Evolutionary conservation across 371 early-diverging fungal species (phyloP), one percentile per base, ranked within the genome.

Genomic region (Mortierella polycephala): DNA sequence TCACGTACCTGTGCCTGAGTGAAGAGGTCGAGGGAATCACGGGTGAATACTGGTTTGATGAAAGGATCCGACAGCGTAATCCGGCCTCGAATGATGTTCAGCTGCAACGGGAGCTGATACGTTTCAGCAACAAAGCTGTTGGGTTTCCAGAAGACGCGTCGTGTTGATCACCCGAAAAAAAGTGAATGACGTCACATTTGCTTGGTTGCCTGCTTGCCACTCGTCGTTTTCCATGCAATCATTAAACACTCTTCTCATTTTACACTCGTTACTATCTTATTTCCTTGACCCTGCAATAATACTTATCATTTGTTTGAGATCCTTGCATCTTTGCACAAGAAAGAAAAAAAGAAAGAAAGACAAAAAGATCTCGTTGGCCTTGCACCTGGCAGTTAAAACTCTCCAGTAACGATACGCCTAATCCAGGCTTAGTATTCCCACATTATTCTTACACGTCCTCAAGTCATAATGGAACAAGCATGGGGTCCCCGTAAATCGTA

Each of bases 1-100:
- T 77, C 58, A 44, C 55, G 12, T 77, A 77, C 37, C 49, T 77
- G 47, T 58, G 57, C 0, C 46, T 77, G 65, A 77, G 77, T 23
- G 77, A 77, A 59, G 77, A 77, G 65, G 77, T 77, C 1, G 77
- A 77, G 49, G 77, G 77, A 1, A 71, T 77, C 37, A 52, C 65
- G 21, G 77, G 77, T 21, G 72, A 77, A 53, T 77, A 61, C 50
- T 77, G 77, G 77, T 77, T 77, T 20, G 77, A 77, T n/a, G 77
- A 77, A 56, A 60, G 77, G 45, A 77, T 77, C 50, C 64, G 77
- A 39, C 64, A 53, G 57, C 68, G 69, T 7, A 77, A 77, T 56
- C 77, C 77, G 13, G 72, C 62, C 8, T 55, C 77, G 23, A 49
- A 63, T 18, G 72, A 71, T 39, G 50, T 55, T 8, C 60, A 58